Conservation (phyloP, 2,329 filamentous ascomycete species). For the Harringtonia lauricola region DNA sequence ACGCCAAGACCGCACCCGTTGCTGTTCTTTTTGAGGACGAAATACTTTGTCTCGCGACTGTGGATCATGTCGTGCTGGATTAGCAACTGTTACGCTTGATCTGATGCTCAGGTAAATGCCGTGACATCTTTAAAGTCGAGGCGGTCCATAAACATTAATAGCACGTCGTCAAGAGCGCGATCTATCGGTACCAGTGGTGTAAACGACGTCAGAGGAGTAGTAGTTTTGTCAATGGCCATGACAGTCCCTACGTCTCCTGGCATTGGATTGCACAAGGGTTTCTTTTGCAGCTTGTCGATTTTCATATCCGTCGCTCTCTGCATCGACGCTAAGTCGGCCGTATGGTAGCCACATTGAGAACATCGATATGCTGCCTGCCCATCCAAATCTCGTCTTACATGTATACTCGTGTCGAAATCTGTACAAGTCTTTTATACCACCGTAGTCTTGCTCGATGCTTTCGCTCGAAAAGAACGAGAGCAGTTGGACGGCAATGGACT, state of each 20-base stretch:
- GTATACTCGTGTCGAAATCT: no score
- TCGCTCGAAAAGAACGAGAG: conserved; percentile 40
- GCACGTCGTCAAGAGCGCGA: conserved; percentile 28
- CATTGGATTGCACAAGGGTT: no score
- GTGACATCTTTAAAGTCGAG: conserved; percentile 25
- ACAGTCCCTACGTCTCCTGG: no score
- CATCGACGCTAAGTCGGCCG: neutral
- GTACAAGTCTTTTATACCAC: neutral
- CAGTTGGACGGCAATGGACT: conserved; percentile 37
- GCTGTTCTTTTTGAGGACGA: conserved; percentile 30
- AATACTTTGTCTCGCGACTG: conserved; percentile 34
- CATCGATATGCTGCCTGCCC: no score
- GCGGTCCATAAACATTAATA: conserved; percentile 22
- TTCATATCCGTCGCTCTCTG: no score
- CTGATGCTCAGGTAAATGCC: conserved; percentile 24
- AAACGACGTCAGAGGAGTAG: no score
- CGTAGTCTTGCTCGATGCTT: conserved; percentile 27
- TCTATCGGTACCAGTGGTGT: no score
- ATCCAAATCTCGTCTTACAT: no score
- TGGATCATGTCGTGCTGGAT: conserved; percentile 24
- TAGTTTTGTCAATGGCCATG: no score
- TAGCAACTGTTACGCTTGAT: conserved; percentile 22
- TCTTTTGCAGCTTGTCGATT: no score
- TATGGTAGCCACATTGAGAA: conserved; percentile 15
- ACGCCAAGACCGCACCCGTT: conserved; percentile 28